Evolutionary conservation across 2,329 filamentous ascomycete species (phyloP), one percentile per base, ranked within the genome.

Genomic region (Pyrenochaeta sp.): DNA sequence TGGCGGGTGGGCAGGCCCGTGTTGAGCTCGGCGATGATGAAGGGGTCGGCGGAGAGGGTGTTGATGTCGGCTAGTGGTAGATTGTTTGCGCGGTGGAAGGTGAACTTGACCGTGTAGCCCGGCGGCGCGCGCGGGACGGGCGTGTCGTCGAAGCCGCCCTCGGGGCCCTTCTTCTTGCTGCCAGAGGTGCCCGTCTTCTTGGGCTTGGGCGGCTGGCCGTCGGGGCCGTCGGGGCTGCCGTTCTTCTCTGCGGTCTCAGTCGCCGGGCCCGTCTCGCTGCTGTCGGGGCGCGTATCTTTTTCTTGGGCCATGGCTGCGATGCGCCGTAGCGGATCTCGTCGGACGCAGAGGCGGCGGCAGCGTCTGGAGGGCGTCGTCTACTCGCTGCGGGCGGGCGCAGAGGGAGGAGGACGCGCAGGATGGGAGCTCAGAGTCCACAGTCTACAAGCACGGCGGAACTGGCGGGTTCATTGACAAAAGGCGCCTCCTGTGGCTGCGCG

Each of bases 21-120:
- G 22, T 79, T 85, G 44, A 96, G 76, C n/a, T 89, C 88, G 22
- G 90, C 89, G 10, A 83, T 74, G 26, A 96, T 76, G 66, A 86
- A 97, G 0, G 93, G 91, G 67, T 97, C 93, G 3, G 90, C 90
- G 3, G 90, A 88, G 22, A 87, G 79, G 8, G 85, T 84, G 61
- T 83, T 81, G 58, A 96, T 76, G 71, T 97, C 93, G 42, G 88
- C 89, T 31, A 89, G 82, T 2, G 93, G 90, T 3, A 97, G 82
- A 65, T 96, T 91, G 49, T 78, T 77, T 1, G 92, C 93, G 45
- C 83, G 81, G 69, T 93, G 87, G 67, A 97, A 90, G 36, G 85
- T 91, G 73, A 97, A 87, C 66, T 86, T 88, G 53, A 96, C 68
- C 0, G 90, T 96, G 73, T 88, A 96, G 18, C 92, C 91, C 6